A percentile compares a stretch with the other conserved stretches of the same genome.
phyloP scores from a whole-genome alignment of 768 basidiomycete genomes.

The Termitomyces bulborhizus region DNA sequence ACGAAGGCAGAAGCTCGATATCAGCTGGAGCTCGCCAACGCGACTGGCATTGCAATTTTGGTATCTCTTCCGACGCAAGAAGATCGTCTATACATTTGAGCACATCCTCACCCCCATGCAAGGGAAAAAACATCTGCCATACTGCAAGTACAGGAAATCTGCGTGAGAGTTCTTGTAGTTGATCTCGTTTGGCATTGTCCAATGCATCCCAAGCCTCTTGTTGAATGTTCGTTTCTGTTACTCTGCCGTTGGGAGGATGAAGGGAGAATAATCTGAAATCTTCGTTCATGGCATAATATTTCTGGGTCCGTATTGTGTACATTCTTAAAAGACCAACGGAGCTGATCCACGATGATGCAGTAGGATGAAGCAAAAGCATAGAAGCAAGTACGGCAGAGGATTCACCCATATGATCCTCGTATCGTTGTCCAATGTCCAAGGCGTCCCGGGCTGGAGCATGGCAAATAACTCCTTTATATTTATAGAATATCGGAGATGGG shows the following conservation, averaged over 20 bases:
- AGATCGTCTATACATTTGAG: too few species aligned
- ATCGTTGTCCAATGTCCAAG: not conserved
- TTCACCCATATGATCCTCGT: too few species aligned
- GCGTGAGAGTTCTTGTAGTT: not conserved
- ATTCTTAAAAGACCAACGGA: not conserved
- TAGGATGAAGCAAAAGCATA: conserved; percentile 1
- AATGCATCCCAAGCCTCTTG: not conserved
- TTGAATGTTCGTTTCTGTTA: not conserved
- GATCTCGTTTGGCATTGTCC: not conserved
- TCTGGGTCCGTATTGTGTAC: not conserved
- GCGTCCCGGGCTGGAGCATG: not conserved
- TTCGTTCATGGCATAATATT: conserved; percentile 1
- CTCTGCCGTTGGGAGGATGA: not conserved
- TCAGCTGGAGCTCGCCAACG: not conserved
- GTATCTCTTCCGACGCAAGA: too few species aligned
- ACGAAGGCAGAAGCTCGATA: too few species aligned
- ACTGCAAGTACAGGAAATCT: conserved; percentile 1
- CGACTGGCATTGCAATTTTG: not conserved
- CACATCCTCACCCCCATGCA: not conserved
- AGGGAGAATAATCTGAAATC: too few species aligned
- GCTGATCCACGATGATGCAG: not conserved
- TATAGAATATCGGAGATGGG: not conserved
- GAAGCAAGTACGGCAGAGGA: too few species aligned
- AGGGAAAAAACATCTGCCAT: conserved; percentile 4
- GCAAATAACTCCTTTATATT: too few species aligned